Evolutionary conservation across 176 grass and related monocot genomes (phyloP).

Genomic region (Zoysia japonica): DNA sequence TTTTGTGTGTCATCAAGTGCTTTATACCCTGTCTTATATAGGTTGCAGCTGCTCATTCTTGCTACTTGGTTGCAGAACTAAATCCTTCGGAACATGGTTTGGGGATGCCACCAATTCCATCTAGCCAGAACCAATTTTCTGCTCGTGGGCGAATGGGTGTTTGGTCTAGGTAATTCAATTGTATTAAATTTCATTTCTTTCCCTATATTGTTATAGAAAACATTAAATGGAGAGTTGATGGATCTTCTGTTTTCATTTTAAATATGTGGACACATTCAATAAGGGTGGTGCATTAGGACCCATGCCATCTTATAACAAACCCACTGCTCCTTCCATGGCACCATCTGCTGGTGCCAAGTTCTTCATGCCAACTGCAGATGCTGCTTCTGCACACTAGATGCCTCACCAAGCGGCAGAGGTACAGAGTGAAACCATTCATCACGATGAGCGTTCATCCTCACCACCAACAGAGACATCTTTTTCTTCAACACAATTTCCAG

Average conservation of each 20-base stretch:
- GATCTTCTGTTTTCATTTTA: constrained; percentile 32
- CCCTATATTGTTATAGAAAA: constrained; percentile 19
- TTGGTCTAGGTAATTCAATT: constrained; percentile 66
- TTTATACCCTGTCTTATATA: constrained; percentile 50
- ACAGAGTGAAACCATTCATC: constrained; percentile 42
- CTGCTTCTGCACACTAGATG: constrained; percentile 41
- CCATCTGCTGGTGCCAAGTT: constrained; percentile 67
- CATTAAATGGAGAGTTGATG: constrained; percentile 12
- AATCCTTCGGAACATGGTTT: constrained; percentile 59
- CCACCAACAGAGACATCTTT: constrained; percentile 49
- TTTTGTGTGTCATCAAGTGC: constrained; percentile 14
- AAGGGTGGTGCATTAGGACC: constrained; percentile 55
- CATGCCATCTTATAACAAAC: constrained; percentile 59
- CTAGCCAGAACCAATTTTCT: constrained; percentile 92
- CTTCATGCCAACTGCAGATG: constrained; percentile 61
- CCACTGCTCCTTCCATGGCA: constrained; percentile 58
- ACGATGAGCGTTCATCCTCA: constrained; percentile 52
- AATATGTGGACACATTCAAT: constrained; percentile 98
- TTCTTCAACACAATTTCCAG: constrained; percentile 58
- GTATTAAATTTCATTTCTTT: constrained; percentile 1
- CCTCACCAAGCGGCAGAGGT: constrained; percentile 41
- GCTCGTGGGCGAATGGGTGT: constrained; percentile 79
- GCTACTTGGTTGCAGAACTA: constrained; percentile 93
- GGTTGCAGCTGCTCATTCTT: constrained; percentile 92
- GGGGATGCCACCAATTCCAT: constrained; percentile 84